Conservation (phyloP, 139 green algal species). For the Picochlorum sp. region DNA sequence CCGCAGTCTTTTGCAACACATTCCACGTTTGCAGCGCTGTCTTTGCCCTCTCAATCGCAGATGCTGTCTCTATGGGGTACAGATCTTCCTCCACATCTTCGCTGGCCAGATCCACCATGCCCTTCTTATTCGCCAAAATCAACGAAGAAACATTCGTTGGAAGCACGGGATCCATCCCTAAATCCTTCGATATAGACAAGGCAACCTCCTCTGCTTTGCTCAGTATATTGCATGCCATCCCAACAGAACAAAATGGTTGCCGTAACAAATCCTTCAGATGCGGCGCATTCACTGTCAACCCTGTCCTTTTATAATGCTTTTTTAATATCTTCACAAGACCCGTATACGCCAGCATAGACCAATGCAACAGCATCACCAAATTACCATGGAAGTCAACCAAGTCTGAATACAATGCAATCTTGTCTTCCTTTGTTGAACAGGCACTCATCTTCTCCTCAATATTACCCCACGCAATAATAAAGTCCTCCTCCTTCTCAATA, state of each 20-base stretch:
- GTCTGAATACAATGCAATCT: constrained; percentile 1
- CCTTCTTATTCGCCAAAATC: background rate
- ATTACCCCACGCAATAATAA: constrained; percentile 44
- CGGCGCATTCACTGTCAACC: constrained; percentile 47
- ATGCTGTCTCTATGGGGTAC: background rate
- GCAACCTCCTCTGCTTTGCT: constrained; percentile 34
- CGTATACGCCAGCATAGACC: constrained; percentile 69
- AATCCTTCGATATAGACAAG: constrained; percentile 7
- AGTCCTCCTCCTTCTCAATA: constrained; percentile 65
- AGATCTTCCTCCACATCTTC: constrained; percentile 1
- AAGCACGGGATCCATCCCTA: constrained; percentile 3
- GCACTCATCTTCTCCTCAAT: constrained; percentile 26
- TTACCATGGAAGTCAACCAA: constrained; percentile 74
- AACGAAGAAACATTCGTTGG: background rate
- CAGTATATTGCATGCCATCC: constrained; percentile 43
- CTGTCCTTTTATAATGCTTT: constrained; percentile 81
- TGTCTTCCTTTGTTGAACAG: background rate
- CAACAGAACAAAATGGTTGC: constrained; percentile 71
- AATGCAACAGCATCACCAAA: constrained; percentile 72
- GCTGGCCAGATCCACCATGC: background rate
- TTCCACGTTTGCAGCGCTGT: background rate
- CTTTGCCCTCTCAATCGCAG: background rate
- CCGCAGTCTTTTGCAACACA: background rate
- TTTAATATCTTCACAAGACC: constrained; percentile 82
- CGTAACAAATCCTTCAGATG: constrained; percentile 61